Base-by-base conservation (phyloP, 2,329 filamentous ascomycete genomes). In the Lachnellula arida region DNA sequence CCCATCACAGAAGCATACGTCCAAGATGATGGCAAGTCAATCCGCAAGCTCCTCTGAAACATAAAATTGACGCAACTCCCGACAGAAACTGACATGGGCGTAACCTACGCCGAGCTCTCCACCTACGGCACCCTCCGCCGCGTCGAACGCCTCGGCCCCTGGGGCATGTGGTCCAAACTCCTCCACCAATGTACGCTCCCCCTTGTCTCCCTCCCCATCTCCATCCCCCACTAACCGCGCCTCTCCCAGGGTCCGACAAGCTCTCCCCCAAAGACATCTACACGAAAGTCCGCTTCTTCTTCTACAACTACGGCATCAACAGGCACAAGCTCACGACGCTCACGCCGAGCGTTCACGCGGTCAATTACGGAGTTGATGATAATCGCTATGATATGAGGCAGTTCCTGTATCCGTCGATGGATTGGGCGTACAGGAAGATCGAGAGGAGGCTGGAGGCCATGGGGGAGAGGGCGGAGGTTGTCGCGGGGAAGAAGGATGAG, bases 1-100 rank as follows among this genome's bases (percentile, higher is more conserved):
- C 87, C 87, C 7, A 81, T 88, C 47, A 86, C 85, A 0, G 76
- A 79, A 1, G 76, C 75, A 15, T 87, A 88, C 63, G 73, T 76
- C 2, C 77, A 79, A 60, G 70, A 67, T 28, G 76, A 79, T 48
- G 76, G 42, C 23, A 22, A 44, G 7, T 3, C 28, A 8, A 28
- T 8, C 28, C 28, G 28, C 28, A 28, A 9, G 28, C 28, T 28
- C 7, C 28, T 28, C 28, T 8, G 28, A 28, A 28, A 28, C 6
- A 28, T 28, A 8, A 28, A 28, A 9, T 8, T 28, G 28, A 28
- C 28, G 12, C 17, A 40, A 6, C 37, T 40, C n/a, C 17, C 19
- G 6, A 17, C 17, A 22, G 19, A 44, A 44, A 22, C 42, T 19
- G 42, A 79, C 57, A 79, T 80, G 78, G 76, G 76, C n/a, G 76